Evolutionary conservation across 2,329 filamentous ascomycete species (phyloP).

Genomic region (Colletotrichum sp.): DNA sequence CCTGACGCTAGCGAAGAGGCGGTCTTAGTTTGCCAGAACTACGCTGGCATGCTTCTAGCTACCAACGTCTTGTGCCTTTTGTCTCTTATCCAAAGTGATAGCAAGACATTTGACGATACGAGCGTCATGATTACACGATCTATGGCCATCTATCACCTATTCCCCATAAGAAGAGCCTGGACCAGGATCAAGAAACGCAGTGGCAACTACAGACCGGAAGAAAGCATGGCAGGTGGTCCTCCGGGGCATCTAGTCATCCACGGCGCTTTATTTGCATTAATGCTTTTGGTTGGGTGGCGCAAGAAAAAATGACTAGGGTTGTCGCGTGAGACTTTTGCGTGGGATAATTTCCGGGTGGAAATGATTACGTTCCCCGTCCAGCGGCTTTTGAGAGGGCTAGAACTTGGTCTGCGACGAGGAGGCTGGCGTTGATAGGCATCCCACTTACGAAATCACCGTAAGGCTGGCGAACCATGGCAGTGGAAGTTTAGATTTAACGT

Average conservation of each 20-base stretch:
- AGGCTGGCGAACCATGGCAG: not conserved
- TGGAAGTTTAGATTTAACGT: not conserved
- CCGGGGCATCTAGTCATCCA: not conserved
- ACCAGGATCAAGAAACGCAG: not conserved
- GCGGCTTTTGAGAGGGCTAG: not conserved
- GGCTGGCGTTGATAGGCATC: not conserved
- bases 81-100: not conserved
- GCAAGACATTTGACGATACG: not conserved
- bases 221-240: not conserved
- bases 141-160: not conserved
- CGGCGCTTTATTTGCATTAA: not conserved
- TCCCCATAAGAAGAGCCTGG: not conserved
- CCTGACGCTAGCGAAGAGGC: not conserved
- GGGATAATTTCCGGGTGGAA: not conserved
- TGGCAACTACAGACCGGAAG: not conserved
- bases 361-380: not conserved
- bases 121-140: not conserved
- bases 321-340: not conserved
- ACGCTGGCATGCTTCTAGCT: conserved; percentile 3
- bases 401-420: not conserved
- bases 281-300: not conserved
- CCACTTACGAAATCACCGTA: not conserved
- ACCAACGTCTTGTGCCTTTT: not conserved
- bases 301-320: not conserved
- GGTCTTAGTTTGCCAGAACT: not conserved